phyloP scores from a whole-genome alignment of 768 basidiomycete species.

The Daedalea quercina region DNA sequence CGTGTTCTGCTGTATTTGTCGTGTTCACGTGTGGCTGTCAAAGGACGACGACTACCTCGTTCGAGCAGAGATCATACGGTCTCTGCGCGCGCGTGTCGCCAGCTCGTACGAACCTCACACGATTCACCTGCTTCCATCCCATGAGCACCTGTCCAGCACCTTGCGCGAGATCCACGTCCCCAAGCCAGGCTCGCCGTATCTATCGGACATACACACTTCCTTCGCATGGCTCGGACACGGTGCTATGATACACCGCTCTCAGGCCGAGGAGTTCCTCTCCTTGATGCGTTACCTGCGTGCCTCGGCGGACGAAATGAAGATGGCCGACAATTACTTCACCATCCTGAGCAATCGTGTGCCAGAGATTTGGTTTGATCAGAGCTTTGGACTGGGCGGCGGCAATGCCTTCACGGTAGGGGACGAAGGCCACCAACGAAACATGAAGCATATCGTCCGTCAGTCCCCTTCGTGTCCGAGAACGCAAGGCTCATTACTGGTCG shows the following conservation, averaged over 20 bases:
- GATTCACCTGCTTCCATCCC: constrained; percentile 53
- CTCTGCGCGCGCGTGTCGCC: constrained; percentile 37
- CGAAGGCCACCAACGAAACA: constrained; percentile 53
- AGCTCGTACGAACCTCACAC: constrained; percentile 16
- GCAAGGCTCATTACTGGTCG: neutral
- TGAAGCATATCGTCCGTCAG: constrained; percentile 47
- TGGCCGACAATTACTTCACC: constrained; percentile 69
- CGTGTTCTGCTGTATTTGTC: neutral
- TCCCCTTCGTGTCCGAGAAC: neutral
- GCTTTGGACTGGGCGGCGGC: constrained; percentile 53
- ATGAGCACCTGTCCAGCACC: constrained; percentile 51
- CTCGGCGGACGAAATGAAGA: constrained; percentile 44
- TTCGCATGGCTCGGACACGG: constrained; percentile 69
- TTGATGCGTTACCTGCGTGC: constrained; percentile 38
- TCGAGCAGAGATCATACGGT: constrained; percentile 46
- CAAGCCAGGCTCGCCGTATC: constrained; percentile 7
- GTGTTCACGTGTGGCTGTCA: neutral
- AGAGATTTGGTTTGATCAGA: constrained; percentile 60
- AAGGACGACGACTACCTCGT: constrained; percentile 70
- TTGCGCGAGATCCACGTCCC: constrained; percentile 37
- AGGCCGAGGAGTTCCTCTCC: constrained; percentile 40
- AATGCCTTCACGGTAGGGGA: constrained; percentile 55
- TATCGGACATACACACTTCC: constrained; percentile 38
- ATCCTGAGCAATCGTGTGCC: constrained; percentile 48
- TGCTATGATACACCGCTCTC: constrained; percentile 40